These are phyloP conservation scores for Scytalidium lignicola DNA, from an alignment of 2,329 filamentous ascomycete species.

Conservation along the genomic window DNA sequence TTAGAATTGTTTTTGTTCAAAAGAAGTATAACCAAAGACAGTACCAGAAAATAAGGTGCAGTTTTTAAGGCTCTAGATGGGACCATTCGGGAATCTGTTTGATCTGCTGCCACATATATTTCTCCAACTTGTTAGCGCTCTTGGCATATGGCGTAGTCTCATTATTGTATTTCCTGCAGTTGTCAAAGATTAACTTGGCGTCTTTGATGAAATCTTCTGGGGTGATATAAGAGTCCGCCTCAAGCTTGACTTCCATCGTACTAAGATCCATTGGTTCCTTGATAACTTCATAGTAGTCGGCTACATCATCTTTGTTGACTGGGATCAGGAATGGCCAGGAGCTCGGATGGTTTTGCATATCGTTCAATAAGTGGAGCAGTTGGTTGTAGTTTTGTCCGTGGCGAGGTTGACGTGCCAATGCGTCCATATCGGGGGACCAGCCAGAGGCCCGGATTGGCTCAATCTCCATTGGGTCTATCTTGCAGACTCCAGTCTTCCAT, in stretches of 20 bases:
- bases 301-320: constrained; percentile 91
- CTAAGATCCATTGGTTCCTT: constrained; percentile 94
- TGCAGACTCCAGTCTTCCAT: constrained; percentile 70
- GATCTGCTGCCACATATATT: constrained; percentile 93
- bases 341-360: constrained; percentile 87
- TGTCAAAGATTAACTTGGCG: constrained; percentile 84
- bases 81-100: constrained; percentile 92
- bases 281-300: constrained; percentile 99
- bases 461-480: constrained; percentile 82
- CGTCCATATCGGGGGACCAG: constrained; percentile 98
- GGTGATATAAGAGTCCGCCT: constrained; percentile 84
- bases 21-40: not conserved
- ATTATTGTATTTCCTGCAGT: constrained; percentile 94
- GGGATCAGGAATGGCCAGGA: constrained; percentile 94
- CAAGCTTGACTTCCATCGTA: constrained; percentile 94
- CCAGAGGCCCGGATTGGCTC: constrained; percentile 85
- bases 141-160: constrained; percentile 94
- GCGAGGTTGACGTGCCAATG: constrained; percentile 86
- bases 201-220: constrained; percentile 92
- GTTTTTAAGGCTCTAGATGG: constrained; percentile 28
- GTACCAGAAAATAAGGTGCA: not conserved
- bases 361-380: constrained; percentile 85
- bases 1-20: not conserved
- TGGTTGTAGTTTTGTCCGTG: constrained; percentile 96
- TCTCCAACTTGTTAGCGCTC: constrained; percentile 85